Percentiles rank a stretch among this genome's conserved stretches.
Evolutionary conservation across 768 basidiomycete species (phyloP).

Genomic region (Hemileccinum rubropunctum): DNA sequence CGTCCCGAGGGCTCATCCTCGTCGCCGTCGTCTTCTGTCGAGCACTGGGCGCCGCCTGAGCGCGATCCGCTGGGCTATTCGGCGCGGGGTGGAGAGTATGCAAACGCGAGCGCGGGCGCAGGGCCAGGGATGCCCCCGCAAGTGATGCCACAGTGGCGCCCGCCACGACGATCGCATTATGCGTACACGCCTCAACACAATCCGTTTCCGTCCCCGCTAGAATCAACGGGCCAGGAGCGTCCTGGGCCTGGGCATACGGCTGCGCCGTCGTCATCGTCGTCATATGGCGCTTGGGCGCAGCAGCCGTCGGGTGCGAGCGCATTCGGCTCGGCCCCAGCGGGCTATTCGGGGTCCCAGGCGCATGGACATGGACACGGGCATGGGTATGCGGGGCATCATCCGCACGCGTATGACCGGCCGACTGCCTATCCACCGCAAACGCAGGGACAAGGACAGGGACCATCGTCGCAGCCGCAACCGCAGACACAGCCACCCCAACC

Average conservation of each 20-base stretch:
- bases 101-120: background rate
- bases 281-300: slow-evolving; percentile 11
- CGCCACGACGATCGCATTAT: slow-evolving; percentile 28
- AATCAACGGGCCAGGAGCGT: background rate
- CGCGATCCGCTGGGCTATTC: slow-evolving; percentile 12
- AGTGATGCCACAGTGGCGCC: slow-evolving; percentile 24
- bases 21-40: slow-evolving; percentile 7
- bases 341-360: slow-evolving; percentile 3
- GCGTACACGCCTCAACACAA: slow-evolving; percentile 22
- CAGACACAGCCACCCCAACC: slow-evolving; percentile 5
- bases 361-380: background rate
- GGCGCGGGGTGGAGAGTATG: slow-evolving; percentile 6
- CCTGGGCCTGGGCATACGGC: slow-evolving; percentile 15
- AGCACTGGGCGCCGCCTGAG: slow-evolving; percentile 18
- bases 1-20: slow-evolving; percentile 14
- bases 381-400: slow-evolving; percentile 7
- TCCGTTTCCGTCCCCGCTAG: slow-evolving; percentile 6
- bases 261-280: slow-evolving; percentile 7
- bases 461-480: background rate
- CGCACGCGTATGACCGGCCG: slow-evolving; percentile 16
- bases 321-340: slow-evolving; percentile 6
- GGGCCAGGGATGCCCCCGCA: slow-evolving; percentile 6
- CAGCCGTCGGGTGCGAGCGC: slow-evolving; percentile 3
- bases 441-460: background rate
- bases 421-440: slow-evolving; percentile 1